Conservation (phyloP, 2,329 filamentous ascomycete species). For the Conoideocrella luteorostrata region DNA sequence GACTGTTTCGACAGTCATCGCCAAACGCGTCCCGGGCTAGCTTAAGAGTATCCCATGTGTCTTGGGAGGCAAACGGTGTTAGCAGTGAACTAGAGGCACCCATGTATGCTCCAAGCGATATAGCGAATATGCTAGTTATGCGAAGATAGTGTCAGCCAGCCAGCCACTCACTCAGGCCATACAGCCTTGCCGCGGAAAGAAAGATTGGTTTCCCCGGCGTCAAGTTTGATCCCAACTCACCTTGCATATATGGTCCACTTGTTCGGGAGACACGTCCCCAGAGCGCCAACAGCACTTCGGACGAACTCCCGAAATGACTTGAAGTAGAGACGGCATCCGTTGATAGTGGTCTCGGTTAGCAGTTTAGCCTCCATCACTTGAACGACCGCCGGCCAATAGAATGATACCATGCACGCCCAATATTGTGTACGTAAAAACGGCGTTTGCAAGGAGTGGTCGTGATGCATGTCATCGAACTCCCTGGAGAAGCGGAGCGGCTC, state of each 20-base stretch:
- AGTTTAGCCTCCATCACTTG: conserved; percentile 20
- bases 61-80: not conserved
- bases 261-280: conserved; percentile 5
- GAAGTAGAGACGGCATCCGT: conserved; percentile 3
- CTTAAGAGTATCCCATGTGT: conserved; percentile 4
- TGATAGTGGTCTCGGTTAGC: conserved; percentile 2
- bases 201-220: not conserved
- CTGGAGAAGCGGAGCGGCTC: conserved; percentile 8
- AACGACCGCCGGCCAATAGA: conserved; percentile 33
- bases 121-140: conserved; percentile 7
- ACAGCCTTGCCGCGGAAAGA: not conserved
- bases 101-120: conserved; percentile 5
- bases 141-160: not conserved
- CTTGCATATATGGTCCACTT: conserved; percentile 9
- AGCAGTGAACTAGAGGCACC: conserved; percentile 4
- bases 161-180: not conserved
- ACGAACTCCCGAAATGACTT: conserved; percentile 7
- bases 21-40: conserved; percentile 5
- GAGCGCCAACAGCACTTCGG: conserved; percentile 1
- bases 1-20: conserved; percentile 4
- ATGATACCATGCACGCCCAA: conserved; percentile 19
- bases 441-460: conserved; percentile 3
- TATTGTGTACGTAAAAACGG: conserved; percentile 19
- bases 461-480: conserved; percentile 6
- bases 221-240: not conserved